Base-by-base conservation (phyloP, 495 filamentous ascomycete species). In the Xylaria bambusicola region DNA sequence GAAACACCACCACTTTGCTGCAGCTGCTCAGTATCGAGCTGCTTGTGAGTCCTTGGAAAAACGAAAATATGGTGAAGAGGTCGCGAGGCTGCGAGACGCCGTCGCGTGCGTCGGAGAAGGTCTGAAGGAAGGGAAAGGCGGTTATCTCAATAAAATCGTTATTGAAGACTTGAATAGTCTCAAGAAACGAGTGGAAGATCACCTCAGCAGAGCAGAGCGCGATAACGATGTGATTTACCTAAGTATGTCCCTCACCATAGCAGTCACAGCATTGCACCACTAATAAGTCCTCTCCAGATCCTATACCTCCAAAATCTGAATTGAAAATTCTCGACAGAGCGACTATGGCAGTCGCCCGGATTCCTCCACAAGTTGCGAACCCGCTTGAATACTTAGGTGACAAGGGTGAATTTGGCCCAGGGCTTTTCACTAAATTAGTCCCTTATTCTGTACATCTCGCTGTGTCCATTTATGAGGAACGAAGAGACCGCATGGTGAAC, bases 1-100 rank as follows among this genome's bases (percentile, higher is more conserved):
- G 2, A 98, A 98, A 71, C 92, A 97, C 64, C 91, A 97, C 68
- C 94, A 98, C 70, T 97, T 98, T 73, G 94, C 94, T 27, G 95
- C 91, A 1, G 94, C 94, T 2, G 93, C 94, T 6, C 94, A 98
- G 71, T 98, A 91, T 64, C 83, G 94, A n/a, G 92, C 93, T 23
- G 91, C 94, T 5, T 86, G 91, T 51, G 93, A 98, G 62, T 95
- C 91, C 63, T 69, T 98, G 54, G 95, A 97, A 73, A 96, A 93
- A 80, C 82, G 88, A 50, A 94, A 90, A 66, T 98, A 97, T 61
- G 94, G 95, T 36, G 94, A 98, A 70, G 94, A 98, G 76, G 91
- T 98, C 18, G 92, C 94, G 0, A 80, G 94, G 12, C 70, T 98
- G 29, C 78, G 83, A 27, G 94, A 97, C 65, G 89, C 90, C 55